These are phyloP conservation scores for Apiospora arundinis DNA, from an alignment of 2,329 filamentous ascomycete species.

Conservation along the genomic window DNA sequence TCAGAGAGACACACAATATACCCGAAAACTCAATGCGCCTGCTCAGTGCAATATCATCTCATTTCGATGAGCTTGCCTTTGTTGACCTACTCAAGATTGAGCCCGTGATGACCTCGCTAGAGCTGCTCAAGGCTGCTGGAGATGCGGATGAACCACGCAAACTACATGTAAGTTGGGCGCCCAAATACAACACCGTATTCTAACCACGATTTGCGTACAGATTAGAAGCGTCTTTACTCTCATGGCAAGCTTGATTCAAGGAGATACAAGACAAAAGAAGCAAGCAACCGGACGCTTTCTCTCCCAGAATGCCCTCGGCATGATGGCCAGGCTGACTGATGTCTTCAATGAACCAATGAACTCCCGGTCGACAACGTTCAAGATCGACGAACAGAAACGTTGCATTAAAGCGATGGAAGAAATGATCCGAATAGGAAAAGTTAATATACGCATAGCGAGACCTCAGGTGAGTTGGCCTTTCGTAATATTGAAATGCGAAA, in stretches of 20 bases:
- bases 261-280: conserved; percentile 51
- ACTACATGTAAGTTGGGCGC: conserved; percentile 56
- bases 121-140: conserved; percentile 80
- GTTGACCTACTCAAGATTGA: conserved; percentile 75
- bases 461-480: conserved; percentile 71
- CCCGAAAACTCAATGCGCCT: conserved; percentile 73
- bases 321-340: conserved; percentile 84
- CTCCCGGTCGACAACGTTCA: conserved; percentile 49
- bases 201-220: conserved; percentile 38
- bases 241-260: conserved; percentile 51
- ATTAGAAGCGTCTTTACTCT: conserved; percentile 54
- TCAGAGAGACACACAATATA: conserved; percentile 61
- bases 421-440: conserved; percentile 79
- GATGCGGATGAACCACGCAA: conserved; percentile 67
- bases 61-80: conserved; percentile 72
- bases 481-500: background rate
- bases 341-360: conserved; percentile 72
- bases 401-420: conserved; percentile 86
- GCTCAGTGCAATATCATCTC: conserved; percentile 71
- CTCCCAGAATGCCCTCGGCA: conserved; percentile 81
- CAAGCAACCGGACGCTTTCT: conserved; percentile 77
- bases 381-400: conserved; percentile 72
- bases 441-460: conserved; percentile 77
- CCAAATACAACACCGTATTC: background rate
- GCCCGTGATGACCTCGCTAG: conserved; percentile 76